Base-by-base conservation (phyloP, 2,329 filamentous ascomycete genomes). In the Microascus cirrosus region DNA sequence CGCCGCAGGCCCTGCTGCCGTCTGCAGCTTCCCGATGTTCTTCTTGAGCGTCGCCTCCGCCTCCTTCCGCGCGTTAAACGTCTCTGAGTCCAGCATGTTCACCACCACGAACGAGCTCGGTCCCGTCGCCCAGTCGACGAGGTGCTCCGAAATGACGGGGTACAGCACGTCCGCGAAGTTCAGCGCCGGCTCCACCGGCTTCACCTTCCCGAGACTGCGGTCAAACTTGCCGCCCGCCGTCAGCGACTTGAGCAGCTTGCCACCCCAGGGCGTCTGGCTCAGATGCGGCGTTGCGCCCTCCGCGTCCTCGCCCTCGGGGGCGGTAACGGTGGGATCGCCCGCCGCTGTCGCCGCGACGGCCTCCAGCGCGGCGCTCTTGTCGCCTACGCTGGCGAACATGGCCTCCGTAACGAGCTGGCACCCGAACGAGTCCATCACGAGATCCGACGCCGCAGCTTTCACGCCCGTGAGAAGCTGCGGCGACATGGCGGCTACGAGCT, bases 201-300 rank as follows among this genome's bases (percentile, higher is more conserved):
- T 80, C 52, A 94, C 73, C 58, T 79, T 83, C 71, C 90, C 90
- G 2, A 83, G 79, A 51, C 79, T 79, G 60, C 83, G 83, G 71
- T 97, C 90, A 68, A 89, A 99, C 59, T 84, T 85, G 28, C 95
- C 94, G 50, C 94, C 94, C 58, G 90, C 86, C 25, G 96, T 91
- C 8, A 99, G 81, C 0, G 87, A 87, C 75, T 96, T 96, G 65
- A 97, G 80, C 85, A 96, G 87, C 60, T 90, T 86, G 18, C 89
- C 90, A 48, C 84, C 87, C 64, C 78, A 79, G 0, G 83, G 68
- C 42, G 81, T 79, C 65, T 81, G 76, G 28, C 84, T 81, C 58
- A 87, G 77, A 67, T 90, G 86, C 18, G 71, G 65, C 15, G 71
- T 60, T 35, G 34, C 54, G 22, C 15, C 34, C 32, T 70, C 68